These are phyloP conservation scores for Populus hybrid DNA, from an alignment of 441 rosid genomes.

Conservation along the genomic window DNA sequence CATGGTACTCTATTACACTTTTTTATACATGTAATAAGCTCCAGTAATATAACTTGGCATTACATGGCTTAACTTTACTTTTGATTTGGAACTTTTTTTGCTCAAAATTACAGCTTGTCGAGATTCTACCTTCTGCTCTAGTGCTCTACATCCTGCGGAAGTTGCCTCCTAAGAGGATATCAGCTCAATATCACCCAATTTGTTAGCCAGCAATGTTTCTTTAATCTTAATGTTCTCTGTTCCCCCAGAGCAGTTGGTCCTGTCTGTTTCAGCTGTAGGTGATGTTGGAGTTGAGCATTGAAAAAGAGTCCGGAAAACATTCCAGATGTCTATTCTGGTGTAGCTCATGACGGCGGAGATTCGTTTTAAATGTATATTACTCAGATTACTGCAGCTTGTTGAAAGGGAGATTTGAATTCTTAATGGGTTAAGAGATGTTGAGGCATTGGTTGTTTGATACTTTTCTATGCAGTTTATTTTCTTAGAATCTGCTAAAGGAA, in stretches of 20 bases:
- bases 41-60: background rate
- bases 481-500: slow-evolving; percentile 4
- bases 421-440: slow-evolving; percentile 19
- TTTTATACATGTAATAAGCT: slow-evolving; percentile 8
- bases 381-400: slow-evolving; percentile 32
- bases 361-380: slow-evolving; percentile 23
- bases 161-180: slow-evolving; percentile 54
- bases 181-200: slow-evolving; percentile 52
- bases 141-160: slow-evolving; percentile 57
- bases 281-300: background rate
- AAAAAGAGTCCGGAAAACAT: background rate
- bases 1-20: slow-evolving; percentile 24
- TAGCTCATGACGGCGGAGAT: background rate
- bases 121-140: slow-evolving; percentile 53
- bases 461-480: slow-evolving; percentile 3
- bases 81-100: background rate
- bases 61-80: background rate
- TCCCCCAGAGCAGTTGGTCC: background rate
- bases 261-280: background rate
- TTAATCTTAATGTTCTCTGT: background rate
- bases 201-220: slow-evolving; percentile 20
- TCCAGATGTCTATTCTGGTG: background rate
- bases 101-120: slow-evolving; percentile 39
- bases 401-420: slow-evolving; percentile 32
- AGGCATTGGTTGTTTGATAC: slow-evolving; percentile 24